These are phyloP conservation scores for Pythium oligandrum DNA, from an alignment of 352 stramenopile genomes.

Conservation along the genomic window DNA sequence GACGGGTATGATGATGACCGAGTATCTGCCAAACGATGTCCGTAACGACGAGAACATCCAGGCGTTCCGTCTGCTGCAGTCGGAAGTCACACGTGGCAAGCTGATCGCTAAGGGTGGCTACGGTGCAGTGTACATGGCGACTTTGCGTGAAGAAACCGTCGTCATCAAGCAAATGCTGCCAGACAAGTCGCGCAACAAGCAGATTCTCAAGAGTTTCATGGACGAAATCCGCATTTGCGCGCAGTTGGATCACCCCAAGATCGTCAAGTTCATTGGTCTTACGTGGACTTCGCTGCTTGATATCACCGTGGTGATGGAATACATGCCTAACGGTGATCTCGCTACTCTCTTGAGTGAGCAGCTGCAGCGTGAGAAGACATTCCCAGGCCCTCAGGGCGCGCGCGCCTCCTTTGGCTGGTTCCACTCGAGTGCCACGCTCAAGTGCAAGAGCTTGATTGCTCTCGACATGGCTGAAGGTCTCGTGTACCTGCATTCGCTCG, in stretches of 20 bases:
- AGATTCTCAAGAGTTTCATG: slow-evolving; percentile 37
- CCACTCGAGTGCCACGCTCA: slow-evolving; percentile 13
- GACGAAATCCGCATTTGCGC: slow-evolving; percentile 64
- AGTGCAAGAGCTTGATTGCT: slow-evolving; percentile 36
- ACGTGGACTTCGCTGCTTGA: slow-evolving; percentile 46
- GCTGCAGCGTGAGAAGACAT: slow-evolving; percentile 3
- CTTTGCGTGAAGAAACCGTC: slow-evolving; percentile 24
- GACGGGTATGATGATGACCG: slow-evolving; percentile 13
- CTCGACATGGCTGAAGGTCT: slow-evolving; percentile 44
- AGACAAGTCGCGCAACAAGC: slow-evolving; percentile 18
- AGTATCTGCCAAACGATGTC: slow-evolving; percentile 56
- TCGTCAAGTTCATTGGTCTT: slow-evolving; percentile 45
- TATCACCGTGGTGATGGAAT: slow-evolving; percentile 41
- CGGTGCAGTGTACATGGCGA: slow-evolving; percentile 50
- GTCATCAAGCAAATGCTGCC: slow-evolving; percentile 42
- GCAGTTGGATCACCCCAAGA: slow-evolving; percentile 44
- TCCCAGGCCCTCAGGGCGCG: slow-evolving; percentile 2
- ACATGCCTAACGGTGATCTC: slow-evolving; percentile 43
- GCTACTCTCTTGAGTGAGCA: slow-evolving; percentile 23
- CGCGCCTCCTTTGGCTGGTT: slow-evolving; percentile 24
- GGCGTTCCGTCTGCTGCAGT: slow-evolving; percentile 37
- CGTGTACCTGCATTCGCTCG: slow-evolving; percentile 51
- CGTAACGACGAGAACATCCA: slow-evolving; percentile 57
- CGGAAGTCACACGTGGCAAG: slow-evolving; percentile 38
- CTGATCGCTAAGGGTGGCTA: slow-evolving; percentile 52